phyloP scores from a whole-genome alignment of 23 red algal genomes.

The Gracilariopsis chorda region DNA sequence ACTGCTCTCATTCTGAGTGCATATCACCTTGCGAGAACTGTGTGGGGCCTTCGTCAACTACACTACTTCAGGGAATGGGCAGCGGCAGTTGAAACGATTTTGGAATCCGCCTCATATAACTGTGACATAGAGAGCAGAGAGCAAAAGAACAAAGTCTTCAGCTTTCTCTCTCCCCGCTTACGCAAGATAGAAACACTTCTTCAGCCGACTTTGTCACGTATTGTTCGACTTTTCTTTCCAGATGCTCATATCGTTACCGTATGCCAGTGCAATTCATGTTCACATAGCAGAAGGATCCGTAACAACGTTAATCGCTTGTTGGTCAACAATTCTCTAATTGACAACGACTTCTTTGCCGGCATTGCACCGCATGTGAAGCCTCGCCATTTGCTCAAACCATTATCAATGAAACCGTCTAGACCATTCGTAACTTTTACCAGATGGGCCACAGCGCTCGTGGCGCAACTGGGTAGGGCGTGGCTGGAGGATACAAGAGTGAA shows the following conservation, averaged over 20 bases:
- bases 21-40: constrained; percentile 25
- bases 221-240: neutral
- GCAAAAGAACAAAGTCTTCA: no score
- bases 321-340: constrained; percentile 44
- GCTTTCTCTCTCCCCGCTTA: neutral
- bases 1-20: constrained; percentile 18
- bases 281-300: no score
- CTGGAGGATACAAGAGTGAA: neutral
- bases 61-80: neutral
- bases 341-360: constrained; percentile 38
- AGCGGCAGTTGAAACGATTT: neutral
- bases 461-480: constrained; percentile 23
- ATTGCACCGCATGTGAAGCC: neutral
- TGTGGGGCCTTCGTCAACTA: constrained; percentile 41
- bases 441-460: constrained; percentile 14
- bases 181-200: neutral
- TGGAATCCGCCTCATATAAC: constrained; percentile 12
- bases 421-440: neutral
- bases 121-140: neutral
- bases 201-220: neutral
- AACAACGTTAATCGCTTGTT: neutral
- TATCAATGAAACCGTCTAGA: neutral
- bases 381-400: neutral
- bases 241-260: no score
- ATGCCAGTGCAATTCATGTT: neutral